Evolutionary conservation across 371 early-diverging fungal species (phyloP).

Genomic region (Lichtheimia hyalospora): DNA sequence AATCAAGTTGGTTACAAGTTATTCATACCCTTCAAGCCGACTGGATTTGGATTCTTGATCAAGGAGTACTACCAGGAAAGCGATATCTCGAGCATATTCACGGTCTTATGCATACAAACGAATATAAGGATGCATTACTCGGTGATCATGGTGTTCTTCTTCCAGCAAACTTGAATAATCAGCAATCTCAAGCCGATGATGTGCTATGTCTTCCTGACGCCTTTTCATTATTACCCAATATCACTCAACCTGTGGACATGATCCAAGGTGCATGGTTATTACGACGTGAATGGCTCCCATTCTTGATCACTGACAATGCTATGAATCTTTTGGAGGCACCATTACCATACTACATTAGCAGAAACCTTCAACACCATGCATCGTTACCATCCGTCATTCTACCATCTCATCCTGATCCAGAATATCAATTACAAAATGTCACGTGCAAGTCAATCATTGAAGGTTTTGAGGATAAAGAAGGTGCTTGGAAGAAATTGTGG

Average conservation of each 20-base stretch:
- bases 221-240: conserved; percentile 16
- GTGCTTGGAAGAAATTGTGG: conserved; percentile 13
- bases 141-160: conserved; percentile 43
- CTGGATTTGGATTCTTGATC: conserved; percentile 44
- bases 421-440: conserved; percentile 5
- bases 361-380: conserved; percentile 25
- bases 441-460: conserved; percentile 2
- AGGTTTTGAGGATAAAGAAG: conserved; percentile 8
- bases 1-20: conserved; percentile 16
- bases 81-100: conserved; percentile 37
- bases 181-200: conserved; percentile 2
- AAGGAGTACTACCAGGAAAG: conserved; percentile 22
- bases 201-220: conserved; percentile 31
- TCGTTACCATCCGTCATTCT: conserved; percentile 31
- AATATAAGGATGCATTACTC: conserved; percentile 40
- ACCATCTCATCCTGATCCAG: conserved; percentile 16
- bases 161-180: conserved; percentile 22
- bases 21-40: conserved; percentile 19
- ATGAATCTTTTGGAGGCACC: conserved; percentile 22
- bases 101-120: conserved; percentile 33
- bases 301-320: conserved; percentile 14
- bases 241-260: conserved; percentile 40
- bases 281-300: conserved; percentile 31
- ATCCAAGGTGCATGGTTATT: conserved; percentile 40
- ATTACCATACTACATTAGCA: conserved; percentile 33